Percentiles rank a stretch among this genome's conserved stretches.
Conservation (phyloP, 2,329 filamentous ascomycete species). For the Blastomyces percursus region DNA sequence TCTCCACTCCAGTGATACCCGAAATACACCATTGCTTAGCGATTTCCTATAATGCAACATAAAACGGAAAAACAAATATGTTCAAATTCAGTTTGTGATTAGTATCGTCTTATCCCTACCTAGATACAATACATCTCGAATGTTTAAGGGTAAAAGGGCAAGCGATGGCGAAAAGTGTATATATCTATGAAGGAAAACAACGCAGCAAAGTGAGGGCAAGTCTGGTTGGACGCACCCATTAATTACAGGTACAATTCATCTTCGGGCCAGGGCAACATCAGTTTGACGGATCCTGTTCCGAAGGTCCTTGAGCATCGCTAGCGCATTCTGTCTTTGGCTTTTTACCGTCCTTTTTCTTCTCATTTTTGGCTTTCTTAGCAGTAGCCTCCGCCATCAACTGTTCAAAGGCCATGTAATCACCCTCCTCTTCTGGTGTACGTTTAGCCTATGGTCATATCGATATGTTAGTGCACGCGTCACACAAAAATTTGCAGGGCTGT, state of each 20-base stretch:
- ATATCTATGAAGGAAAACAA: background rate
- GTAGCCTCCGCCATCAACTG: constrained; percentile 94
- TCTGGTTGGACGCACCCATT: background rate
- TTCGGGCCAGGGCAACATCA: no score
- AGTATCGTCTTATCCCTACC: background rate
- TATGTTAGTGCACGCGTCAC: background rate
- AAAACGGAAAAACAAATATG: background rate
- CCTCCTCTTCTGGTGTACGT: constrained; percentile 88
- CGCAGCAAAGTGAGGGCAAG: background rate
- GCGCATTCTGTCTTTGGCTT: constrained; percentile 29
- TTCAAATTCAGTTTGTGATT: background rate
- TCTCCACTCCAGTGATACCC: constrained; percentile 6
- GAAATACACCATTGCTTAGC: background rate
- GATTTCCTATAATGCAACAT: background rate
- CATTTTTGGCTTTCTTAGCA: constrained; percentile 80
- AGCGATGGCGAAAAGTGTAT: background rate
- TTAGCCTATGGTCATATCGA: constrained; percentile 51
- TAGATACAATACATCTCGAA: background rate
- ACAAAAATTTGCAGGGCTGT: background rate
- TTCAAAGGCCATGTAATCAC: constrained; percentile 97
- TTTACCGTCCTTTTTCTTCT: constrained; percentile 58
- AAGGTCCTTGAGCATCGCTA: background rate
- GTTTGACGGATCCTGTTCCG: background rate
- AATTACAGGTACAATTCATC: background rate
- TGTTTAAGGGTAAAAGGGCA: background rate